A percentile compares a stretch with the other conserved stretches of the same genome.
phyloP scores from a whole-genome alignment of 257 asterid genomes.

The Paulownia fortunei region DNA sequence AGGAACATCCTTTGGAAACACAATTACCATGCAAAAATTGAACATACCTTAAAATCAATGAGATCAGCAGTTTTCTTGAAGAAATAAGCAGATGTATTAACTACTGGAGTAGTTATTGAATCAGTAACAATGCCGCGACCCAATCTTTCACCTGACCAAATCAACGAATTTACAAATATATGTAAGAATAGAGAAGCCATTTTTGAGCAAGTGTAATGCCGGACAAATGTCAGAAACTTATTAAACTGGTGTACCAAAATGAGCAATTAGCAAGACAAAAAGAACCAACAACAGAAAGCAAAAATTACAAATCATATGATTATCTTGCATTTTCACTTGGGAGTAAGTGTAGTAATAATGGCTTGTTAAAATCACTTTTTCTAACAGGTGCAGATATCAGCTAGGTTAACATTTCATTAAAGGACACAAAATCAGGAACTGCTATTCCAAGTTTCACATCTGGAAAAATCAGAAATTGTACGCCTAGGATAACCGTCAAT shows the following conservation, averaged over 20 bases:
- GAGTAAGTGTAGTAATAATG: not conserved
- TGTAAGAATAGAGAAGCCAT: not conserved
- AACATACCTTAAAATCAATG: conserved; percentile 84
- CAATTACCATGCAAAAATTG: not conserved
- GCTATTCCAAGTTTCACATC: not conserved
- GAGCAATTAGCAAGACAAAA: conserved; percentile 10
- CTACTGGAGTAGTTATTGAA: conserved; percentile 90
- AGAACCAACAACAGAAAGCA: not conserved
- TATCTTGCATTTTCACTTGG: not conserved
- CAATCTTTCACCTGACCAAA: conserved; percentile 82
- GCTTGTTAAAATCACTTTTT: not conserved
- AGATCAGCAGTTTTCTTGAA: conserved; percentile 87
- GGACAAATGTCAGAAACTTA: not conserved
- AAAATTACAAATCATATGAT: not conserved
- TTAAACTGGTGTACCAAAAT: not conserved
- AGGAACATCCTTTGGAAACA: not conserved
- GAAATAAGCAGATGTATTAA: conserved; percentile 92
- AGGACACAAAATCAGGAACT: not conserved
- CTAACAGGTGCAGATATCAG: not conserved
- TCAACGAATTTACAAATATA: conserved; percentile 5
- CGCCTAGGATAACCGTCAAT: not conserved
- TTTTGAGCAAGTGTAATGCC: not conserved
- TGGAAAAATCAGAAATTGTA: not conserved
- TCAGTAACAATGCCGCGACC: conserved; percentile 83
- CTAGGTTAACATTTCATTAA: not conserved